Conservation (phyloP, 495 filamentous ascomycete genomes). For the Trichoderma virens region DNA sequence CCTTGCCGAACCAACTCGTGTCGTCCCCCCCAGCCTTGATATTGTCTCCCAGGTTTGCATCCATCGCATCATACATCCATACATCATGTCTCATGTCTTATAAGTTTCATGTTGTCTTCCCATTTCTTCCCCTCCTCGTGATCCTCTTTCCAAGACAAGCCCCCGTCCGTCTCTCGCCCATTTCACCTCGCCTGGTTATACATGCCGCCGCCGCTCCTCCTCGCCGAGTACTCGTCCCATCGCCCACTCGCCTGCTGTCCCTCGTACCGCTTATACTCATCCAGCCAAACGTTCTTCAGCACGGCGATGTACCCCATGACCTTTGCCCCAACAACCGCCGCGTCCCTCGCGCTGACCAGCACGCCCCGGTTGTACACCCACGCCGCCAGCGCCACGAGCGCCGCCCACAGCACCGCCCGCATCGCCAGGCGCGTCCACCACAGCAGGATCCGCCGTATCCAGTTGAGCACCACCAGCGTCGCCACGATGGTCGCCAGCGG, state of each 20-base stretch:
- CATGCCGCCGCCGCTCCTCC: neutral
- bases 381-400: constrained; percentile 38
- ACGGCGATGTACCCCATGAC: constrained; percentile 42
- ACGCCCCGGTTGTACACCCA: constrained; percentile 58
- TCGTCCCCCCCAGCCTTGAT: neutral
- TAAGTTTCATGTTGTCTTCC: neutral
- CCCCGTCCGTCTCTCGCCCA: too few relatives aligned
- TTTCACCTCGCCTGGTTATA: neutral
- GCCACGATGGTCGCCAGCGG: constrained; percentile 45
- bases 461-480: constrained; percentile 51
- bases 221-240: neutral
- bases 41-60: neutral
- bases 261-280: constrained; percentile 43
- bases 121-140: neutral
- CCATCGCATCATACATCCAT: neutral
- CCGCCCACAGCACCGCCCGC: constrained; percentile 51
- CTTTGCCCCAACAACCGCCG: constrained; percentile 25
- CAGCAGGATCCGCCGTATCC: constrained; percentile 57
- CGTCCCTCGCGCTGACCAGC: constrained; percentile 52
- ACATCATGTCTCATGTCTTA: neutral
- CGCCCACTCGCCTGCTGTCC: constrained; percentile 21
- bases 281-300: constrained; percentile 47
- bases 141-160: neutral
- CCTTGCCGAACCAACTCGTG: too few relatives aligned
- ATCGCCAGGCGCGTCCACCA: constrained; percentile 62